Conservation (phyloP, 2,329 filamentous ascomycete genomes). For the Zalaria obscura region DNA sequence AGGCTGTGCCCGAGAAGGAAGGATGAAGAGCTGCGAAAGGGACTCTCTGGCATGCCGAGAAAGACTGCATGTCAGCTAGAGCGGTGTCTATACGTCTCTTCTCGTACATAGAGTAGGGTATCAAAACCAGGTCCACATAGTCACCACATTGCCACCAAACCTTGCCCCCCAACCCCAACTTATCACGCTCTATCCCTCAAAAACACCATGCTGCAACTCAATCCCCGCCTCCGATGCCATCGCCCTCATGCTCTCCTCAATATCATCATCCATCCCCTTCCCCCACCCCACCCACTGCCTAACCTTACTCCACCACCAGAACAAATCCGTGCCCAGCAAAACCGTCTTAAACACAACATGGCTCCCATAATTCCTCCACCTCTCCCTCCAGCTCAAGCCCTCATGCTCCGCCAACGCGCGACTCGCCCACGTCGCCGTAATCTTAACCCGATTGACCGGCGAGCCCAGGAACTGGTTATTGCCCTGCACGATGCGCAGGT, state of each 20-base stretch:
- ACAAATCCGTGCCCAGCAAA: constrained; percentile 60
- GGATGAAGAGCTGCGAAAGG: too few relatives aligned
- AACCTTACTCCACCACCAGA: constrained; percentile 70
- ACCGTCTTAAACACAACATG: constrained; percentile 76
- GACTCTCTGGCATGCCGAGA: too few relatives aligned
- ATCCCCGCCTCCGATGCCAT: constrained; percentile 73
- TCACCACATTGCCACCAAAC: too few relatives aligned
- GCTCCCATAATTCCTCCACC: constrained; percentile 54
- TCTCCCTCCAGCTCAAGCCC: constrained; percentile 46
- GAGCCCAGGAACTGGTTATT: constrained; percentile 86
- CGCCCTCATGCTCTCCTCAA: constrained; percentile 73
- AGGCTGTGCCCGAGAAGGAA: too few relatives aligned
- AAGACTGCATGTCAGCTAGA: too few relatives aligned
- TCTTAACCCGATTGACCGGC: constrained; percentile 83
- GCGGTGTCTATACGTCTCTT: too few relatives aligned
- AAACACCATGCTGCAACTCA: constrained; percentile 76
- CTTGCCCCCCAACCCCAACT: too few relatives aligned
- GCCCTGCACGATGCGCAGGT: constrained; percentile 82
- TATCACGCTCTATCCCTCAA: constrained; percentile 51
- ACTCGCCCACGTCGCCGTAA: constrained; percentile 82
- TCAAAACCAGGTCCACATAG: too few relatives aligned
- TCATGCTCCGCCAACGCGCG: constrained; percentile 65
- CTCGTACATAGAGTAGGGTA: too few relatives aligned
- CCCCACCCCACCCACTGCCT: constrained; percentile 64
- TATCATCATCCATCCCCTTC: constrained; percentile 83